Conservation (phyloP, 2,329 filamentous ascomycete species). For the Trematosphaeria pertusa region DNA sequence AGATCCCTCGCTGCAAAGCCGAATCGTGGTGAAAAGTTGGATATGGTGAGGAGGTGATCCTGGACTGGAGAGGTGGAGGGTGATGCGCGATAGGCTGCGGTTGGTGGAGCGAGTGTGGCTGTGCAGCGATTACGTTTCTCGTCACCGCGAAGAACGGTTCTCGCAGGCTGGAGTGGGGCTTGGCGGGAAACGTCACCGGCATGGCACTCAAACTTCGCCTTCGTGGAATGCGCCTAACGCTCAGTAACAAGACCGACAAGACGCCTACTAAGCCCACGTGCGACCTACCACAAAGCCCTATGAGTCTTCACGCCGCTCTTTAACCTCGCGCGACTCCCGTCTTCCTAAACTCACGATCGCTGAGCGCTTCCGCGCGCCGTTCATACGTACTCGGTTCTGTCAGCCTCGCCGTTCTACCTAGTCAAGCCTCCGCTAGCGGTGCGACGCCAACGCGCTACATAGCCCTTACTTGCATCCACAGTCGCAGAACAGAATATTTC, state of each 20-base stretch:
- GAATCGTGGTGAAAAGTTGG: slow-evolving; percentile 11
- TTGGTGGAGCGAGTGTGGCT: slow-evolving; percentile 15
- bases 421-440: slow-evolving; percentile 8
- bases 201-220: slow-evolving; percentile 1
- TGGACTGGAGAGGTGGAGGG: slow-evolving; percentile 6
- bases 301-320: slow-evolving; percentile 13
- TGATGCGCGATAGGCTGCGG: slow-evolving; percentile 8
- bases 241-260: slow-evolving; percentile 14
- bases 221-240: slow-evolving; percentile 11
- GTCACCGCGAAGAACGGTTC: no score
- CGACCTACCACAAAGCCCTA: slow-evolving; percentile 11
- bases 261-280: slow-evolving; percentile 17
- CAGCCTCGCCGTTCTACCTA: slow-evolving; percentile 19
- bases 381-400: not conserved
- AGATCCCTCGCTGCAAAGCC: slow-evolving; percentile 26
- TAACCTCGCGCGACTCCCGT: slow-evolving; percentile 1
- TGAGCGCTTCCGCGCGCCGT: slow-evolving; percentile 32
- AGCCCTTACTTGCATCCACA: not conserved
- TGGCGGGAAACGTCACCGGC: slow-evolving; percentile 6
- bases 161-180: slow-evolving; percentile 7
- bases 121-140: slow-evolving; percentile 8
- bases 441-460: not conserved
- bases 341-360: slow-evolving; percentile 11
- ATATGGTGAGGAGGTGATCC: slow-evolving; percentile 22
- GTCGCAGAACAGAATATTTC: no score